Conservation (phyloP, 345 rosid species). For the Hibiscus mutabilis region DNA sequence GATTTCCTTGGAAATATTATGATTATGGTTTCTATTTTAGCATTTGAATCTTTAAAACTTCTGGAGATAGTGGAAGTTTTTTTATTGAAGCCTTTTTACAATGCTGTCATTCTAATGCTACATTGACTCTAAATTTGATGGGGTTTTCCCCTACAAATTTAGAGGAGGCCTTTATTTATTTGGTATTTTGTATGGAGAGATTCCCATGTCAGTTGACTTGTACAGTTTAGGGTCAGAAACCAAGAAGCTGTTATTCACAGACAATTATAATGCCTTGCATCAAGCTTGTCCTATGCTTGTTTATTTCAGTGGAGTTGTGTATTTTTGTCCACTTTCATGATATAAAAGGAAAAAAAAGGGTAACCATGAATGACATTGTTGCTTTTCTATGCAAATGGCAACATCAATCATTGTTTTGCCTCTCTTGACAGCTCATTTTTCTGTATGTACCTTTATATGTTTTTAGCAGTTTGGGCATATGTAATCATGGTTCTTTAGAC, state of each 20-base stretch:
- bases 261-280: neutral
- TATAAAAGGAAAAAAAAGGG: neutral
- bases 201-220: neutral
- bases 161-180: neutral
- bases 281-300: neutral
- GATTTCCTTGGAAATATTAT: neutral
- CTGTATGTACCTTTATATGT: neutral
- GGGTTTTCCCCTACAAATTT: neutral
- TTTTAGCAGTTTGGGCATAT: neutral
- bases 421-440: neutral
- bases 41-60: neutral
- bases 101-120: neutral
- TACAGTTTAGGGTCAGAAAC: too few relatives aligned
- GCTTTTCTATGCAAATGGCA: neutral
- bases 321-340: neutral
- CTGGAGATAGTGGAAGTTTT: neutral
- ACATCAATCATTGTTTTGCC: neutral
- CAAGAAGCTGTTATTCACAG: too few relatives aligned
- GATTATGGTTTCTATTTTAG: neutral
- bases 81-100: neutral
- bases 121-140: neutral
- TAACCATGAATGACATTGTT: neutral
- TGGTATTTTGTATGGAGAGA: neutral
- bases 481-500: neutral
- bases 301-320: neutral